Conservation (phyloP, 2,329 filamentous ascomycete genomes). For the Clonostachys solani region DNA sequence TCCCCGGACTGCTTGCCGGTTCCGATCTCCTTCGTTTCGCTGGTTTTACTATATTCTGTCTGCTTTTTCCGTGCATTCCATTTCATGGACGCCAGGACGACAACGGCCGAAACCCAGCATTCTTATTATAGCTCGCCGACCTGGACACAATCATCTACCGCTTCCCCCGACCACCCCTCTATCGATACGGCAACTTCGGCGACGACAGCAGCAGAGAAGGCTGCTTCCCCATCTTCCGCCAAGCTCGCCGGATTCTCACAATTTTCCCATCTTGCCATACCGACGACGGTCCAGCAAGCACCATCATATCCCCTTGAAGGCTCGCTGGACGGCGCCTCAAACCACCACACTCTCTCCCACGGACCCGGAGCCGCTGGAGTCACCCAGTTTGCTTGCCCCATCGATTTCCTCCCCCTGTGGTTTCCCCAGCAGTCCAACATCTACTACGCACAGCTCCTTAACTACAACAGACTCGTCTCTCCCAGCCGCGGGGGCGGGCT, state of each 20-base stretch:
- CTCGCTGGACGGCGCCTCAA: conserved; percentile 18
- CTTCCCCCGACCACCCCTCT: conserved; percentile 1
- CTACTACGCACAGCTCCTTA: conserved; percentile 58
- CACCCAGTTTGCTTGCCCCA: conserved; percentile 31
- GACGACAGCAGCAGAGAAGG: conserved; percentile 2
- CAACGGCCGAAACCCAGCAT: conserved; percentile 30
- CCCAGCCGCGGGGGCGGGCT: conserved; percentile 51
- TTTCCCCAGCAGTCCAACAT: conserved; percentile 52
- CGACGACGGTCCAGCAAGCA: not conserved
- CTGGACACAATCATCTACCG: not conserved
- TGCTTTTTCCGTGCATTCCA: too few species aligned
- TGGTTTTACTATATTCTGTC: too few species aligned
- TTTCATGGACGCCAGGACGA: conserved; percentile 32
- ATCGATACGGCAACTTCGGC: not conserved
- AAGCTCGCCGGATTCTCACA: too few species aligned
- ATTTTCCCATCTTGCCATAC: not conserved
- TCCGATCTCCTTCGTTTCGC: too few species aligned
- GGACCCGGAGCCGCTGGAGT: conserved; percentile 13
- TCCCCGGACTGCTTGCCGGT: too few species aligned
- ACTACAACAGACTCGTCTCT: conserved; percentile 63
- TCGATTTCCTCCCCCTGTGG: conserved; percentile 53
- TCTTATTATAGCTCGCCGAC: conserved; percentile 17
- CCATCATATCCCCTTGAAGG: conserved; percentile 12
- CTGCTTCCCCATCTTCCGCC: not conserved
- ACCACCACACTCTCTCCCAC: conserved; percentile 5